Evolutionary conservation across 1,139 yeast genomes (phyloP), one percentile per base, ranked within the genome.

Genomic region (Yamadazyma trypodendri): DNA sequence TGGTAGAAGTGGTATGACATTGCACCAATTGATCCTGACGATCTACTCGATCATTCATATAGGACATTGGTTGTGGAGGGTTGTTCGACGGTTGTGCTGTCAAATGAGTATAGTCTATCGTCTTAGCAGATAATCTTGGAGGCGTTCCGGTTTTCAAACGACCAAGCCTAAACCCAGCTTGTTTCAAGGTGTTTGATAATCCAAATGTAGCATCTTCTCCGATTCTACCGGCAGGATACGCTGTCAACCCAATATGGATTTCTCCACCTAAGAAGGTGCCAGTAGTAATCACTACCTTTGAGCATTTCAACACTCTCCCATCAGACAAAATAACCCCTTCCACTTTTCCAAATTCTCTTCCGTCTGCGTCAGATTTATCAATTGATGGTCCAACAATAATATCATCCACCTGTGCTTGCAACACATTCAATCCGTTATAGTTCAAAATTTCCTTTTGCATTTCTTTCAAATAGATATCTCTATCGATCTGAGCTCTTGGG

Each of bases 71-170:
- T 44, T 79, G 82, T 2, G 81, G 79, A 1, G 92, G 89, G 23
- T 65, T 61, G 53, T 92, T 97, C 2, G 97, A 95, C 2, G 75
- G 75, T 57, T 92, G 96, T 1, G 72, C 72, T 18, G 67, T 65
- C 39, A 92, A 61, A 13, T 69, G 63, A 0, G 67, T 51, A 50
- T 81, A 90, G 53, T 90, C 70, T 17, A 94, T 90, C 1, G 92
- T 75, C 39, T 73, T 73, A 1, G 81, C 72, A 17, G 84, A 83
- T 18, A 94, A 63, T 41, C 99, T 70, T 2, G 97, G 96, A 0
- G 99, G 99, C 0, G 99, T 94, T 0, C 99, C 99, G 0, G 99
- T 94, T 55, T 94, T 94, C 45, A 94, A 68, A 40, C 99, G 71
- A 0, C 98, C 98, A 42, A 94, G 63, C 41, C 79, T 69, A 58